Evolutionary conservation across 331 rosid genomes (phyloP).

Genomic region (Prunus yedoensis): DNA sequence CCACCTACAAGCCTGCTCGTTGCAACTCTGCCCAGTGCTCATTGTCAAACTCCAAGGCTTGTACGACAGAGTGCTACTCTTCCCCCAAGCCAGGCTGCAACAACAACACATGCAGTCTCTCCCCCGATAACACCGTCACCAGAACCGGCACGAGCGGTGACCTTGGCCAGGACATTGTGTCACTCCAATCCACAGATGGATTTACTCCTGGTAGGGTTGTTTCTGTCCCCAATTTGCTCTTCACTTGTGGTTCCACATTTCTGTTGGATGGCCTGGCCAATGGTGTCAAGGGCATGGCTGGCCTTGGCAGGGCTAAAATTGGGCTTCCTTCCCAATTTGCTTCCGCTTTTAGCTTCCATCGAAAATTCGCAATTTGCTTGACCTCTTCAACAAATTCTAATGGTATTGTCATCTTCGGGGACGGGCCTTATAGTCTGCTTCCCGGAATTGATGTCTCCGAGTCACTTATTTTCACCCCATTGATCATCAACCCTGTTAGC

Average conservation of each 20-base stretch:
- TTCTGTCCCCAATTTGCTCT: conserved; percentile 20
- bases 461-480: conserved; percentile 49
- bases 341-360: conserved; percentile 24
- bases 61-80: conserved; percentile 7
- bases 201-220: neutral
- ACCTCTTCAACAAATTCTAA: conserved; percentile 32
- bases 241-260: conserved; percentile 37
- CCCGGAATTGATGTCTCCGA: conserved; percentile 31
- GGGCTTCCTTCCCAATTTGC: conserved; percentile 55
- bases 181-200: conserved; percentile 25
- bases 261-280: conserved; percentile 39
- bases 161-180: conserved; percentile 30
- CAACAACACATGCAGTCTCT: conserved; percentile 19
- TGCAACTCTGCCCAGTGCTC: conserved; percentile 55
- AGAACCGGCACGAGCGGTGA: conserved; percentile 11
- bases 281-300: conserved; percentile 45
- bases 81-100: conserved; percentile 21
- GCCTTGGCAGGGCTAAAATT: conserved; percentile 40
- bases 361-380: conserved; percentile 50
- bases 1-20: conserved; percentile 37
- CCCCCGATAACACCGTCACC: conserved; percentile 23
- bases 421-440: conserved; percentile 7
- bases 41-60: conserved; percentile 21
- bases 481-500: conserved; percentile 35
- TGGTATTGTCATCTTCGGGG: conserved; percentile 38